phyloP scores from a whole-genome alignment of 345 rosid genomes.

The Corymbia maculata region DNA sequence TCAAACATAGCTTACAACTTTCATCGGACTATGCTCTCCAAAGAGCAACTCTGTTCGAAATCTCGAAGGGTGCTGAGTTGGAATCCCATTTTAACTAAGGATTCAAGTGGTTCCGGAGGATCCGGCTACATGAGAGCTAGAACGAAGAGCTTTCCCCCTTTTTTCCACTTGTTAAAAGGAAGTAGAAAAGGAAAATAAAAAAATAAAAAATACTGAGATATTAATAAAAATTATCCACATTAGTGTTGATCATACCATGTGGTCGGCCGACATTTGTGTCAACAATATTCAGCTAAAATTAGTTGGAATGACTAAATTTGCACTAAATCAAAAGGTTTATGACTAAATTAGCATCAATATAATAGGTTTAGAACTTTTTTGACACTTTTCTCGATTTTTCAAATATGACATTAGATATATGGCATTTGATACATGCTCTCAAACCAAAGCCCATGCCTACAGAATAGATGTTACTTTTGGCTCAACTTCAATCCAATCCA shows the following conservation, averaged over 20 bases:
- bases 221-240: no score
- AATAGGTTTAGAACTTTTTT: neutral
- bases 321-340: fast-evolving
- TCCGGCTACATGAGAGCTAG: no score
- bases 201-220: no score
- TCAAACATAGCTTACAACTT: no score
- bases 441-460: neutral
- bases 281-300: fast-evolving
- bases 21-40: no score
- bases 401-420: neutral
- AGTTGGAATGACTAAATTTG: fast-evolving
- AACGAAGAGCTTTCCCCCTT: no score
- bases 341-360: neutral
- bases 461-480: neutral
- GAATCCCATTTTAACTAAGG: no score
- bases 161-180: neutral
- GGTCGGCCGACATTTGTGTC: fast-evolving
- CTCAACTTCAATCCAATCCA: neutral
- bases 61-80: no score
- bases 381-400: neutral
- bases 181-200: neutral
- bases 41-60: no score
- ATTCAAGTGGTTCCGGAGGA: no score
- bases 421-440: neutral
- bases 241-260: no score